Percentiles rank a stretch among this genome's conserved stretches.
Evolutionary conservation across 208 protist genomes (phyloP).

Genomic region (Trypanosoma caninum): DNA sequence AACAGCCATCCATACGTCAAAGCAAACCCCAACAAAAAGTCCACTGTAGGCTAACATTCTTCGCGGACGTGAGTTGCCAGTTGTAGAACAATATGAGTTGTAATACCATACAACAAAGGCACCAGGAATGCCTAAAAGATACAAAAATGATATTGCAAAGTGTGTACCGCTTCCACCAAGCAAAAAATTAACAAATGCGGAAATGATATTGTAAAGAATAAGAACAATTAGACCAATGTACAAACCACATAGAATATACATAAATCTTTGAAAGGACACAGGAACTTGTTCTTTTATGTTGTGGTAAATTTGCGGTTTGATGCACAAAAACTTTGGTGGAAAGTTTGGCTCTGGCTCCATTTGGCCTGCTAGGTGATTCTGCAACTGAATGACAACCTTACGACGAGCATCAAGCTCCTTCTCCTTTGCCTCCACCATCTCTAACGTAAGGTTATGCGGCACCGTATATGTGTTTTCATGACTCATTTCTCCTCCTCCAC

Average conservation of each 20-base stretch:
- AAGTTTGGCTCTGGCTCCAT: conserved; percentile 73
- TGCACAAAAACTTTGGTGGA: conserved; percentile 75
- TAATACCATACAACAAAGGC: conserved; percentile 85
- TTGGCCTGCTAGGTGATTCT: conserved; percentile 21
- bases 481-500: conserved; percentile 3
- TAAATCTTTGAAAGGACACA: conserved; percentile 66
- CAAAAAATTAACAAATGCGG: conserved; percentile 46
- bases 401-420: conserved; percentile 48
- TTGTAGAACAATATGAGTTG: conserved; percentile 61
- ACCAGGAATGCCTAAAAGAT: conserved; percentile 75
- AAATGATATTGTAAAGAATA: conserved; percentile 79
- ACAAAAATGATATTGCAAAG: conserved; percentile 84
- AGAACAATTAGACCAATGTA: conserved; percentile 62
- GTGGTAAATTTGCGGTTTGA: conserved; percentile 82
- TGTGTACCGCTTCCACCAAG: conserved; percentile 48
- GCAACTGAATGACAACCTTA: conserved; percentile 34
- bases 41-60: conserved; percentile 54
- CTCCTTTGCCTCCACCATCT: conserved; percentile 80
- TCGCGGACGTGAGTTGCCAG: conserved; percentile 32
- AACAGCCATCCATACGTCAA: conserved; percentile 82
- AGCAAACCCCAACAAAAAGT: conserved; percentile 54
- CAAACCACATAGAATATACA: conserved; percentile 71
- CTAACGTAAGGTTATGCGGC: conserved; percentile 43
- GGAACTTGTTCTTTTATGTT: conserved; percentile 80
- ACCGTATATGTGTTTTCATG: not conserved